These are phyloP conservation scores for Leptodermis oblonga DNA, from an alignment of 257 asterid species.

Conservation along the genomic window DNA sequence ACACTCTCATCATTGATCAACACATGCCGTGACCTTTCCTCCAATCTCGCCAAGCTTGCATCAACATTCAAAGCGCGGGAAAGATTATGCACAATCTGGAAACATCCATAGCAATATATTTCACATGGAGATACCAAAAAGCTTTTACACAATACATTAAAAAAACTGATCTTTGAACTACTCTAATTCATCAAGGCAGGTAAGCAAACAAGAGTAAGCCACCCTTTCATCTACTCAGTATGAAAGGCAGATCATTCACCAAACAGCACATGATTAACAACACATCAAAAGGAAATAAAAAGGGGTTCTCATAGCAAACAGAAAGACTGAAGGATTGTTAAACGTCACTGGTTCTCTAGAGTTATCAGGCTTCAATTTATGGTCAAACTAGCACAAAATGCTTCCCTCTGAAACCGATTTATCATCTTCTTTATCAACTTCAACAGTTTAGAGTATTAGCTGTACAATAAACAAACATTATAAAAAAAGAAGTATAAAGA, in stretches of 20 bases:
- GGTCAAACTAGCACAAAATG: neutral
- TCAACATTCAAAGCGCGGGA: slow-evolving; percentile 78
- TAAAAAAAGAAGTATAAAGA: neutral
- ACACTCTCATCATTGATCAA: slow-evolving; percentile 81
- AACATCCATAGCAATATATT: neutral
- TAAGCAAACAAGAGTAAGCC: neutral
- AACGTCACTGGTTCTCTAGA: neutral
- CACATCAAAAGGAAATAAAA: neutral
- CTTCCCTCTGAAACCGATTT: neutral
- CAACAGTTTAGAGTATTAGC: neutral
- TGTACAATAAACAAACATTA: neutral
- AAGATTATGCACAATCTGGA: slow-evolving; percentile 69
- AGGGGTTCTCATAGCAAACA: neutral
- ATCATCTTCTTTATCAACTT: neutral
- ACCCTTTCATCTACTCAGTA: neutral
- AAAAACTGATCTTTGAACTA: neutral
- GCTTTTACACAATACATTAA: neutral
- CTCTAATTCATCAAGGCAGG: neutral
- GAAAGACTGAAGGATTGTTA: neutral
- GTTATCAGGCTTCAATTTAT: neutral
- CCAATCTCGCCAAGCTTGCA: slow-evolving; percentile 81
- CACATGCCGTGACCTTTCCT: slow-evolving; percentile 86
- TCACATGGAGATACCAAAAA: neutral
- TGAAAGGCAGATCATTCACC: neutral
- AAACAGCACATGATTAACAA: neutral